A percentile compares a stretch with the other conserved stretches of the same genome.
Evolutionary conservation across 176 grass and related monocot species (phyloP).

Genomic region (Elymus sibiricus): DNA sequence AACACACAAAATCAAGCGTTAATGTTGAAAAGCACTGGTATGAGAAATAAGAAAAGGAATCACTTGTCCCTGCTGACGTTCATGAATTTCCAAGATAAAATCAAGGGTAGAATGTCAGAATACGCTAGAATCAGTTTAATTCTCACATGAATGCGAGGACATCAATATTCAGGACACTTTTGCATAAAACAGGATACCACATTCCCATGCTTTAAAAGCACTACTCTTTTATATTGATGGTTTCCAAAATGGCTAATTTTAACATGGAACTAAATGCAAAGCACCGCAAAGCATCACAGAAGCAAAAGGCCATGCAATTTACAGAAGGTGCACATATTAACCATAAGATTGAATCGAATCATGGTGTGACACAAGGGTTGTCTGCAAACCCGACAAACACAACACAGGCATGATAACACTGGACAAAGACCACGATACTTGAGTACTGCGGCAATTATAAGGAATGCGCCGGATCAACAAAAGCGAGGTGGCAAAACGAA

Average conservation of each 20-base stretch:
- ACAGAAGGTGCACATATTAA: conserved; percentile 19
- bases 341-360: neutral
- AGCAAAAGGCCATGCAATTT: conserved; percentile 2
- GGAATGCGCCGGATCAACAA: neutral
- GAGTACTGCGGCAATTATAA: neutral
- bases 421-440: conserved; percentile 5
- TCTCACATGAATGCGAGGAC: too few species aligned
- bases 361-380: neutral
- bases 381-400: conserved; percentile 17
- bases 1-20: too few species aligned
- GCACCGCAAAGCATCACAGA: neutral
- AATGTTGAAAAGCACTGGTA: too few species aligned
- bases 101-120: too few species aligned
- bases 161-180: too few species aligned
- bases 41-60: too few species aligned
- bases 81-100: too few species aligned
- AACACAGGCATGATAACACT: neutral
- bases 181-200: too few species aligned
- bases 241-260: neutral
- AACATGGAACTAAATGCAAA: neutral
- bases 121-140: too few species aligned
- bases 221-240: too few species aligned
- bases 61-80: too few species aligned
- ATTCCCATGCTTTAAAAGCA: too few species aligned
- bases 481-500: neutral